phyloP scores from a whole-genome alignment of 805 yeast species.

The Saccharomyces paradoxus region DNA sequence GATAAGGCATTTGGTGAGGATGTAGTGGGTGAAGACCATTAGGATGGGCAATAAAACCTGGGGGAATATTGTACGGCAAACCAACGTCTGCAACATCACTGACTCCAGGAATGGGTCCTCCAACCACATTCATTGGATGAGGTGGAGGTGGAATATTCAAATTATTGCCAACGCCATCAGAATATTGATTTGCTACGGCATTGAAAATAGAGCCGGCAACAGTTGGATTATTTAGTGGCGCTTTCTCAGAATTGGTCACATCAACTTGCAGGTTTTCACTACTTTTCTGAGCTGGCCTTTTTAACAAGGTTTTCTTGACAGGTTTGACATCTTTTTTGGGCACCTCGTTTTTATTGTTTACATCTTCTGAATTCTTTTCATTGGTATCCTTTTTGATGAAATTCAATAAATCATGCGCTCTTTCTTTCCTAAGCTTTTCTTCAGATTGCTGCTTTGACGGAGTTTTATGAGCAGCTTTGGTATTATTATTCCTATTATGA shows the following conservation, averaged over 20 bases:
- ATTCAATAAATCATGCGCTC: conserved; percentile 37
- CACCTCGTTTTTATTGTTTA: neutral
- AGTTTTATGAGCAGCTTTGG: conserved; percentile 1
- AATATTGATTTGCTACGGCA: conserved; percentile 28
- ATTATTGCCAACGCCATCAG: conserved; percentile 4
- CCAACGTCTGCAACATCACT: conserved; percentile 15
- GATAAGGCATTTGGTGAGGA: conserved; percentile 5
- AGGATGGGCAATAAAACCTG: conserved; percentile 6
- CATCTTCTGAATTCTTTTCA: conserved; percentile 4
- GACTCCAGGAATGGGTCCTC: conserved; percentile 3
- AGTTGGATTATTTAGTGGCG: conserved; percentile 11
- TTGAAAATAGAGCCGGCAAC: conserved; percentile 29
- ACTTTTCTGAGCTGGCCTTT: neutral
- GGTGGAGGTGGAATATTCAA: conserved; percentile 4
- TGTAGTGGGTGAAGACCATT: neutral
- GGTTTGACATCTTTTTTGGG: neutral
- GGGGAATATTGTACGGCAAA: conserved; percentile 23
- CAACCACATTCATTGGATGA: conserved; percentile 3
- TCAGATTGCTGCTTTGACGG: conserved; percentile 6
- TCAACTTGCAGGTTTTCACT: neutral
- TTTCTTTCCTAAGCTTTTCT: conserved; percentile 27
- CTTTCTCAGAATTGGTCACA: conserved; percentile 15
- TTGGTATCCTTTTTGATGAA: conserved; percentile 33
- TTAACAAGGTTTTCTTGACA: neutral
- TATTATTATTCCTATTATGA: conserved; percentile 19